Evolutionary conservation across 2,329 filamentous ascomycete species (phyloP).

Genomic region (Diaporthe ampelina): DNA sequence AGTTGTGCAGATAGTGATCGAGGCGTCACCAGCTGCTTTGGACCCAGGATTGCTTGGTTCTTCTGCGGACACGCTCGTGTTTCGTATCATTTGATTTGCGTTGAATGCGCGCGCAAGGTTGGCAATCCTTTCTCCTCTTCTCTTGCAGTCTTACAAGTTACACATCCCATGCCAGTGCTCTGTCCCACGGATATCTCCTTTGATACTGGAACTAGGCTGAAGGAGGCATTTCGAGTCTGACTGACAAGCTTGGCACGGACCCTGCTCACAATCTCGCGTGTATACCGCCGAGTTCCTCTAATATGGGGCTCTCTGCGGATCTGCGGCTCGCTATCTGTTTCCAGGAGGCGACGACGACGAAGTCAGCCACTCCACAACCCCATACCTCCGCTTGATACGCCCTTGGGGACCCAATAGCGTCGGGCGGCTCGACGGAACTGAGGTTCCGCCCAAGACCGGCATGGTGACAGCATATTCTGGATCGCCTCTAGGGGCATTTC

Average conservation of each 20-base stretch:
- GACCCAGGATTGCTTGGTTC: background rate
- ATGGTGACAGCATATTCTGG: background rate
- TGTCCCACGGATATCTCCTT: slow-evolving; percentile 18
- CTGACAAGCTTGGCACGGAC: slow-evolving; percentile 37
- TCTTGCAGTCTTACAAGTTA: slow-evolving; percentile 1
- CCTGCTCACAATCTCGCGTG: slow-evolving; percentile 25
- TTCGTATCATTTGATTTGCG: slow-evolving; percentile 30
- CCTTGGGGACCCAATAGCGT: slow-evolving; percentile 7
- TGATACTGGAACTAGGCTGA: slow-evolving; percentile 33
- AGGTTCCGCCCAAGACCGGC: slow-evolving; percentile 23
- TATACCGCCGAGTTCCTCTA: slow-evolving; percentile 12
- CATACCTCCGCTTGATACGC: slow-evolving; percentile 13
- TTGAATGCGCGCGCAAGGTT: slow-evolving; percentile 19
- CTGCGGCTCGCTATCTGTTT: slow-evolving; percentile 33
- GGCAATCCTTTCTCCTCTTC: slow-evolving; percentile 22
- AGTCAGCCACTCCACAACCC: slow-evolving; percentile 19
- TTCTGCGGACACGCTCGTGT: slow-evolving; percentile 5
- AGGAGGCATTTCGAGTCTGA: slow-evolving; percentile 23
- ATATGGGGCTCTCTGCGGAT: slow-evolving; percentile 19
- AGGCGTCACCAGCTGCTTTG: background rate
- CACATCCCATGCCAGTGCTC: background rate
- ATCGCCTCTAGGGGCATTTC: background rate
- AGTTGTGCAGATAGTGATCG: background rate
- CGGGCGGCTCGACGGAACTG: slow-evolving; percentile 17
- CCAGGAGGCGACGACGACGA: slow-evolving; percentile 21